Conservation (phyloP, 306 rosid genomes). For the Luffa aegyptiaca region DNA sequence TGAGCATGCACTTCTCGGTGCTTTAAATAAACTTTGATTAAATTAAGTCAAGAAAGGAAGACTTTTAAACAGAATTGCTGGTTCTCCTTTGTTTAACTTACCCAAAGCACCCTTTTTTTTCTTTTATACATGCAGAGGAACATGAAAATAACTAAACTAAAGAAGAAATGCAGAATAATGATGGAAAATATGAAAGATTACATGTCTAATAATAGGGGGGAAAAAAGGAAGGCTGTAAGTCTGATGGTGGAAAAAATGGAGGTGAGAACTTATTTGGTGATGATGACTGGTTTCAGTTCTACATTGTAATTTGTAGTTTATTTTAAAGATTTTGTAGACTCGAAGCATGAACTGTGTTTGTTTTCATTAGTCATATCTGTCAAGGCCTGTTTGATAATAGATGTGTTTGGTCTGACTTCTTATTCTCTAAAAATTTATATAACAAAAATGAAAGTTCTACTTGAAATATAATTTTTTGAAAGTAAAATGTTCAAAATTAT, state of each 20-base stretch:
- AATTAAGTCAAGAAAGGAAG: neutral
- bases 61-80: neutral
- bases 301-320: neutral
- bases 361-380: neutral
- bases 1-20: neutral
- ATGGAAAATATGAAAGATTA: neutral
- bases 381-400: neutral
- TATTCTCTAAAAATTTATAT: too few species aligned
- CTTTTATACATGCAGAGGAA: neutral
- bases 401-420: too few species aligned
- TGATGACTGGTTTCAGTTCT: neutral
- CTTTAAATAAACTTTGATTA: neutral
- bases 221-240: neutral
- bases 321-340: neutral
- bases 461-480: neutral
- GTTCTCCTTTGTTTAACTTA: neutral
- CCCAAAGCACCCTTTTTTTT: neutral
- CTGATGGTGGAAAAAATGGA: neutral
- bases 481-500: neutral
- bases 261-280: neutral
- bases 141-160: neutral
- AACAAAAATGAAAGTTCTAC: neutral
- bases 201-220: neutral
- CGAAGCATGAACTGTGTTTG: neutral
- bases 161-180: neutral